Evolutionary conservation across 257 asterid genomes (phyloP), one percentile per base, ranked within the genome.

Genomic region (Nicotiana attenuata): DNA sequence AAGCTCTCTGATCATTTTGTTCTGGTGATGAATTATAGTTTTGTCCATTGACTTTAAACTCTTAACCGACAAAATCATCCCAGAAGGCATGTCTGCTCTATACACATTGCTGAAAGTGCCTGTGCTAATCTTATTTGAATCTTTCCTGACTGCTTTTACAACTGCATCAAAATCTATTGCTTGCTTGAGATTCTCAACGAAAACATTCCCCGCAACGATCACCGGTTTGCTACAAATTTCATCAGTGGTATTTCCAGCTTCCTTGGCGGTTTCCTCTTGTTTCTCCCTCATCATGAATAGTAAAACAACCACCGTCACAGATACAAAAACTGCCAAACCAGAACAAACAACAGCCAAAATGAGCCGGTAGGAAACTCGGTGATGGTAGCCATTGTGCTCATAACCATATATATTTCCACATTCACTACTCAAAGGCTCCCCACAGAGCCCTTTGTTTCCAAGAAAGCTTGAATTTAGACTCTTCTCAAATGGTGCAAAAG

Each of bases 41-140:
- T 79, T 89, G 86, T 96, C 98, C 97, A 94, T 91, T 1, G 95
- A 93, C 83, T 87, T 92, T 66, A 96, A 93, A 80, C 86, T 92
- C 79, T 97, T 88, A 17, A 94, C 99, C 0, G 93, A 94, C 38
- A 94, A 69, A 60, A 85, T 85, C 93, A 94, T 87, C 71, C 99
- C 98, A 0, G 98, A 94, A 26, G 99, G 98, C 99, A 96, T 94
- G 47, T 94, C 98, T 7, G 98, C 99, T 89, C 86, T 91, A 84
- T 91, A 92, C 17, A 96, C 94, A 15, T 89, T 67, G 86, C 99
- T 96, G 80, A 96, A 96, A 7, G 99, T 96, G 50, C 98, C 98
- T 20, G 80, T 47, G 79, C 90, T 89, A 78, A 96, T 89, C 88
- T 88, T 89, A 77, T 93, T 94, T 4, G 97, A 85, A 9, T 96